Percentiles rank a stretch among this genome's conserved stretches.
Conservation (phyloP, 148 eudicot species). For the Chenopodium quinoa region DNA sequence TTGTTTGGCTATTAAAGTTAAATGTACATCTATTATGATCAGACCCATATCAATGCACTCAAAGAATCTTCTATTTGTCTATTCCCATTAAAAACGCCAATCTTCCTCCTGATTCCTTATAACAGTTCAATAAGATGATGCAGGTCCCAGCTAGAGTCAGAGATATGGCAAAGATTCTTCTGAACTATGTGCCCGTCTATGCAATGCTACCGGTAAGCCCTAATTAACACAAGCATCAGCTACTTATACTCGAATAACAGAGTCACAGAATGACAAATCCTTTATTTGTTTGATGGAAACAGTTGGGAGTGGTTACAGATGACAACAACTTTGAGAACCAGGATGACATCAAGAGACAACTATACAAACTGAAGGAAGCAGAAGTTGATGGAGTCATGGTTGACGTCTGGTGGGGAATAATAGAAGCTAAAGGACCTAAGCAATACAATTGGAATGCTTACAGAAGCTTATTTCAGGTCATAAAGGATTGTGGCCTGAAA, state of each 20-base stretch:
- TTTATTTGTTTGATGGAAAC: neutral
- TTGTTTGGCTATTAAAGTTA: too few species aligned
- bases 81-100: neutral
- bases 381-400: conserved; percentile 83
- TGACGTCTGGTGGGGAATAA: conserved; percentile 94
- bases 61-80: neutral
- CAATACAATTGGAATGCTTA: conserved; percentile 76
- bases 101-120: neutral
- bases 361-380: conserved; percentile 51
- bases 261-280: neutral
- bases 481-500: conserved; percentile 49
- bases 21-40: too few species aligned
- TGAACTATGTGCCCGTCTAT: conserved; percentile 75
- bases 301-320: conserved; percentile 52
- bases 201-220: conserved; percentile 79
- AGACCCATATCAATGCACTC: neutral
- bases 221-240: neutral
- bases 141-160: conserved; percentile 35
- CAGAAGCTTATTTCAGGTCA: conserved; percentile 52
- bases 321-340: conserved; percentile 47
- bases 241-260: neutral
- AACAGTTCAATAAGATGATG: conserved; percentile 5
- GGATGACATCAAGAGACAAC: conserved; percentile 43
- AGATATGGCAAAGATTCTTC: conserved; percentile 38
- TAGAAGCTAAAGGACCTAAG: conserved; percentile 69